Evolutionary conservation across 495 filamentous ascomycete genomes (phyloP).

Genomic region (Chaetomium cochliodes): DNA sequence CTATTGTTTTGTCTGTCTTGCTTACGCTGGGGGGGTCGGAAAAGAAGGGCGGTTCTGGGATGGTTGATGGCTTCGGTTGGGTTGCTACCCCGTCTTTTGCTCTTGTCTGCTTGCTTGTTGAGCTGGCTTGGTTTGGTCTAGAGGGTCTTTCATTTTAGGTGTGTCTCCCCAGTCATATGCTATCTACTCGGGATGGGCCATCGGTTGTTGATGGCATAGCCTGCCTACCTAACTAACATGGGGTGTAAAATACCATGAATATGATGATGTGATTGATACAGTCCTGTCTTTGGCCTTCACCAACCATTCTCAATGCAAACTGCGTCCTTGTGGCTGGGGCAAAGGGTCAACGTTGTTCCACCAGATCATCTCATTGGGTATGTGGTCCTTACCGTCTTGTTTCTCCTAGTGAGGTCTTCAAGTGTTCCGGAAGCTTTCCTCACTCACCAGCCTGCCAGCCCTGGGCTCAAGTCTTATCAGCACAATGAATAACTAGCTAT

Average conservation of each 20-base stretch:
- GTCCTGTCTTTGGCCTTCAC: not conserved
- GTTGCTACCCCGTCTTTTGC: not conserved
- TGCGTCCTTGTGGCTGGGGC: no score
- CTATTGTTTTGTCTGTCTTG: no score
- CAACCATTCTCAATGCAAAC: not conserved
- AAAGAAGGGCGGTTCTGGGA: not conserved
- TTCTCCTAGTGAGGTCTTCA: not conserved
- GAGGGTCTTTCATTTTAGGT: not conserved
- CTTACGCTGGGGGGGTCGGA: not conserved
- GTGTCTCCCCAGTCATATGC: not conserved
- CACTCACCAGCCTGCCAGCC: not conserved
- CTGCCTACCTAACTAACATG: not conserved
- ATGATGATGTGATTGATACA: slow-evolving; percentile 6
- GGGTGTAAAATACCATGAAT: slow-evolving; percentile 7
- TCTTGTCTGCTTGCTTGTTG: not conserved
- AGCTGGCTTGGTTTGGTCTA: not conserved
- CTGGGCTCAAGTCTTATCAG: not conserved
- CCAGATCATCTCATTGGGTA: no score
- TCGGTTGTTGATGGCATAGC: not conserved
- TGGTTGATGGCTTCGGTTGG: not conserved
- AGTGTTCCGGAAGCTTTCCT: not conserved
- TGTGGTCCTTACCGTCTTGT: not conserved
- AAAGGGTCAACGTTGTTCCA: not conserved
- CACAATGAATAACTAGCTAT: not conserved
- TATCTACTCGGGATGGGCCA: not conserved